A percentile compares a stretch with the other conserved stretches of the same genome.
Conservation (phyloP, 1,139 yeast genomes). For the Casaregolazyma lundiana region DNA sequence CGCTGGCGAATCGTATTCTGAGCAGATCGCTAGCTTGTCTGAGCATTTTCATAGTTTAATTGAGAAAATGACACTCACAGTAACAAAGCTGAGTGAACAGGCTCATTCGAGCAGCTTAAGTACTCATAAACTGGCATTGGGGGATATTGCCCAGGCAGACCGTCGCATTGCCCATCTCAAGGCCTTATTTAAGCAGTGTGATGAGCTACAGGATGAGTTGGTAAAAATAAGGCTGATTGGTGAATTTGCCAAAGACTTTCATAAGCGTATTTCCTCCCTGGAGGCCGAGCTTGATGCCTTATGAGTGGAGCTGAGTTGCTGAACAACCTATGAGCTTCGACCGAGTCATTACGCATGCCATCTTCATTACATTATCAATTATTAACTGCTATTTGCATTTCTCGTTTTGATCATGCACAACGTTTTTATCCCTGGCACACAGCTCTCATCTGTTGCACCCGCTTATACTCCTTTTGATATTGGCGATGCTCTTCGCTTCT, state of each 20-base stretch:
- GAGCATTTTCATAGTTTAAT: constrained; percentile 16
- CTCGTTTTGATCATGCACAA: too few species aligned
- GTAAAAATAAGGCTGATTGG: constrained; percentile 63
- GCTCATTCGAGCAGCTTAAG: constrained; percentile 23
- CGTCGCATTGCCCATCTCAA: constrained; percentile 44
- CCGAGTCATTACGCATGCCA: background rate
- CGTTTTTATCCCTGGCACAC: background rate
- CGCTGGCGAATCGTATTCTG: constrained; percentile 6
- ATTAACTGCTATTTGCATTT: too few species aligned
- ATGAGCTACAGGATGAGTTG: constrained; percentile 56
- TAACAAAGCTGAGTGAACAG: constrained; percentile 22
- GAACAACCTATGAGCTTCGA: background rate
- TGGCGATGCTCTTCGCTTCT: constrained; percentile 28
- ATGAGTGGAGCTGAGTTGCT: background rate
- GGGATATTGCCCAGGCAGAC: constrained; percentile 32
- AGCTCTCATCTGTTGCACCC: constrained; percentile 9
- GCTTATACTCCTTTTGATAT: constrained; percentile 9
- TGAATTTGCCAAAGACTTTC: constrained; percentile 43
- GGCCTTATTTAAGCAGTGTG: constrained; percentile 45
- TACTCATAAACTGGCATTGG: constrained; percentile 19
- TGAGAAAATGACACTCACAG: constrained; percentile 20
- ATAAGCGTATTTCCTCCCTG: constrained; percentile 28
- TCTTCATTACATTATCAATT: background rate
- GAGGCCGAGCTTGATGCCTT: constrained; percentile 15
- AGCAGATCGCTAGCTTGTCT: constrained; percentile 11